phyloP scores from a whole-genome alignment of 2,329 filamentous ascomycete genomes.

The Sclerotinia subarctica region DNA sequence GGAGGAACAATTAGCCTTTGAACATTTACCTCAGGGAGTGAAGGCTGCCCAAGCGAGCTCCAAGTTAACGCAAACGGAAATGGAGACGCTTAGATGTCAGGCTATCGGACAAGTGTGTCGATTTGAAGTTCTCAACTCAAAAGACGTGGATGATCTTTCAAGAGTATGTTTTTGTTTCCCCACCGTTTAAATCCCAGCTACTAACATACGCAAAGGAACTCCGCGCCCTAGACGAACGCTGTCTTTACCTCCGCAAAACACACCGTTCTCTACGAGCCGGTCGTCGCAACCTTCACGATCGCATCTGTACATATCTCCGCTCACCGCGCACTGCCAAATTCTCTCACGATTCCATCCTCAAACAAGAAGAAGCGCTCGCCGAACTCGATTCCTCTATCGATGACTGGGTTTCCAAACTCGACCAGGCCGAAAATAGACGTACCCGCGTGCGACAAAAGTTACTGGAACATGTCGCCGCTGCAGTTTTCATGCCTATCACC shows the following conservation, averaged over 20 bases:
- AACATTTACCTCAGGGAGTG: conserved; percentile 58
- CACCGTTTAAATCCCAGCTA: background rate
- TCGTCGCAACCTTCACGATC: conserved; percentile 70
- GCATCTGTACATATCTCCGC: conserved; percentile 74
- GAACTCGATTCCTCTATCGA: conserved; percentile 77
- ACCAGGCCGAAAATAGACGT: conserved; percentile 73
- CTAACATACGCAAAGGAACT: conserved; percentile 54
- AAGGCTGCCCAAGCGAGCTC: conserved; percentile 51
- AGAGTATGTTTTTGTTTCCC: conserved; percentile 44
- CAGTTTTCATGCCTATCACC: conserved; percentile 46
- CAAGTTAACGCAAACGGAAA: conserved; percentile 49
- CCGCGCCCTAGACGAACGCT: conserved; percentile 70
- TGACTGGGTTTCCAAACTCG: conserved; percentile 77
- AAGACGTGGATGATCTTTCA: conserved; percentile 64
- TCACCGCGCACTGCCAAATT: conserved; percentile 68
- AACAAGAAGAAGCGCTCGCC: conserved; percentile 74
- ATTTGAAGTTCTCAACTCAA: conserved; percentile 61
- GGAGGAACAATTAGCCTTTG: conserved; percentile 56
- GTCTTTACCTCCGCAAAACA: conserved; percentile 73
- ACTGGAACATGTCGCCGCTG: conserved; percentile 75
- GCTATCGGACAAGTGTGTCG: conserved; percentile 59
- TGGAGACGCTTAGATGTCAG: conserved; percentile 54
- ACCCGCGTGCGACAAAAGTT: conserved; percentile 75
- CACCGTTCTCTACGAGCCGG: conserved; percentile 73
- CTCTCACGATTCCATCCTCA: conserved; percentile 70